phyloP scores from a whole-genome alignment of 2,329 filamentous ascomycete genomes.

The Aspergillus ochraceus region DNA sequence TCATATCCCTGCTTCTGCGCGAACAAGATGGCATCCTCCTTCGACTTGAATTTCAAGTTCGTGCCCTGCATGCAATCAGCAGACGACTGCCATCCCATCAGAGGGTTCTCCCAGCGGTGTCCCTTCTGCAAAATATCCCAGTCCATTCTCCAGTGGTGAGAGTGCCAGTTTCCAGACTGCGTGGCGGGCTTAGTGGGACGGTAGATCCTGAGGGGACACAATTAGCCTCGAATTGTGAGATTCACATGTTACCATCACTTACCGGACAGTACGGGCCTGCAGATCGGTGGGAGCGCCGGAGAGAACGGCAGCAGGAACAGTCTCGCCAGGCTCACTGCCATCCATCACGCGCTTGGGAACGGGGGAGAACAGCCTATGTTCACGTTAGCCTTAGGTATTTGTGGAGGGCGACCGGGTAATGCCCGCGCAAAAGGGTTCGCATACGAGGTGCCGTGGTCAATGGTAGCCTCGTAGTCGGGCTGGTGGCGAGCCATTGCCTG shows the following conservation, averaged over 20 bases:
- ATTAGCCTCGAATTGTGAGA: slow-evolving; percentile 11
- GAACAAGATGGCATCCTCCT: slow-evolving; percentile 92
- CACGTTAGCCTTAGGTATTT: slow-evolving; percentile 25
- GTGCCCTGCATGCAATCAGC: slow-evolving; percentile 95
- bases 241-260: slow-evolving; percentile 33
- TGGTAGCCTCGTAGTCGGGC: slow-evolving; percentile 76
- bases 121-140: slow-evolving; percentile 94
- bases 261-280: slow-evolving; percentile 92
- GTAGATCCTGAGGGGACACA: slow-evolving; percentile 69
- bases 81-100: slow-evolving; percentile 99
- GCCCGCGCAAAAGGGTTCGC: slow-evolving; percentile 28
- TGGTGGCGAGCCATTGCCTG: slow-evolving; percentile 63
- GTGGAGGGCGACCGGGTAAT: neutral
- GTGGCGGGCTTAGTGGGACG: slow-evolving; percentile 90
- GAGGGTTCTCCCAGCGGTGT: slow-evolving; percentile 94
- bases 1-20: slow-evolving; percentile 99
- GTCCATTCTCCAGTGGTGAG: slow-evolving; percentile 92
- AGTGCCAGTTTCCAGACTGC: slow-evolving; percentile 86
- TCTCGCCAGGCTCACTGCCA: slow-evolving; percentile 76
- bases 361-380: slow-evolving; percentile 77
- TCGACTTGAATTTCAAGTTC: slow-evolving; percentile 82
- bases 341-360: slow-evolving; percentile 87
- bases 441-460: slow-evolving; percentile 91
- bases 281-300: slow-evolving; percentile 93
- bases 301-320: slow-evolving; percentile 77